Percentiles rank a stretch among this genome's conserved stretches.
Evolutionary conservation across 768 basidiomycete genomes (phyloP).

Genomic region (Kwoniella heveanensis): DNA sequence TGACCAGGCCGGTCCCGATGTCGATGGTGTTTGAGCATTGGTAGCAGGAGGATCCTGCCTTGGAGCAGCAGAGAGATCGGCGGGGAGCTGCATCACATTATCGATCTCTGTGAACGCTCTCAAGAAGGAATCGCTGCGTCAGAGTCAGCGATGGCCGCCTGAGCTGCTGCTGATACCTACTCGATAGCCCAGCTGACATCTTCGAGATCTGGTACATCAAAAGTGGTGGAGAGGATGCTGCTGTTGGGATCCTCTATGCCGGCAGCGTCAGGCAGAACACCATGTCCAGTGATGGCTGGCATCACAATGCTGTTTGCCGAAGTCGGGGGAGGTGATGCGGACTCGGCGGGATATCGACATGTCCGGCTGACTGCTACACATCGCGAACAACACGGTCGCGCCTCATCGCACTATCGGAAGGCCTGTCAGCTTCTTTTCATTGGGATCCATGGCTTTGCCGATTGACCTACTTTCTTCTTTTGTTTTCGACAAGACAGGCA

Average conservation of each 20-base stretch:
- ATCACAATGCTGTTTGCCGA: no score
- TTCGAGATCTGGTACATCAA: neutral
- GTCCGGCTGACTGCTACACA: no score
- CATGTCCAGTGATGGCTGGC: no score
- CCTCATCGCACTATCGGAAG: no score
- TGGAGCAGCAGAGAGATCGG: neutral
- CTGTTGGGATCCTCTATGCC: neutral
- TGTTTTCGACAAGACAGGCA: neutral
- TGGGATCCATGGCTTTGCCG: neutral
- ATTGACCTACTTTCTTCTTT: constrained; percentile 1
- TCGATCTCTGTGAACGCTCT: neutral
- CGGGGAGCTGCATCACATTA: neutral
- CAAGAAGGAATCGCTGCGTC: neutral
- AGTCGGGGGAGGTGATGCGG: no score
- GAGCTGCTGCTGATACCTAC: neutral
- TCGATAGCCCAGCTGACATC: neutral
- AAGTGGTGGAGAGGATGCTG: neutral
- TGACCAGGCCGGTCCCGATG: no score
- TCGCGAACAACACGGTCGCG: no score
- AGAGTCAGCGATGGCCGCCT: neutral
- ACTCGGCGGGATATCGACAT: no score
- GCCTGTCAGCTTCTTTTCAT: no score
- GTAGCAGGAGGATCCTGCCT: neutral
- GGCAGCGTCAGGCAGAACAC: no score
- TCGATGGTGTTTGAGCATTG: neutral